Percentiles rank a stretch among this genome's conserved stretches.
These are phyloP conservation scores for Sophora flavescens DNA, from an alignment of 306 rosid genomes.

Conservation along the genomic window DNA sequence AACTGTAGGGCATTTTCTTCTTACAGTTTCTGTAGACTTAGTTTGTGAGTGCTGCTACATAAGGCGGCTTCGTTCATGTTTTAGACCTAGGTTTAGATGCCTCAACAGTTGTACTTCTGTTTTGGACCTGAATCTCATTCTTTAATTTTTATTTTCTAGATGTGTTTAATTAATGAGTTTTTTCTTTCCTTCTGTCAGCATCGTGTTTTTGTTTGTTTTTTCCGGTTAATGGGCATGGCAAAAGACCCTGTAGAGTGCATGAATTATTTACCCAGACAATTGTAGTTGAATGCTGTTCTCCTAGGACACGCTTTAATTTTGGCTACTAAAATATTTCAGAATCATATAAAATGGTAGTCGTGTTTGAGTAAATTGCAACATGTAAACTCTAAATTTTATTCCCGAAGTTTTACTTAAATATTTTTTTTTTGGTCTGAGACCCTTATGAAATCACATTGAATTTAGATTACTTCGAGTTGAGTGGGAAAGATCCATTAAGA, in stretches of 20 bases:
- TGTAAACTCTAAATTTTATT: neutral
- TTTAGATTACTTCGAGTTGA: too few species aligned
- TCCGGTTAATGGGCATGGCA: neutral
- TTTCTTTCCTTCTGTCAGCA: neutral
- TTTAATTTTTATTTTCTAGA: slow-evolving; percentile 69
- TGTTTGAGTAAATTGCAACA: neutral
- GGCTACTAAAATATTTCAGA: neutral
- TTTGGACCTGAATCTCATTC: slow-evolving; percentile 72
- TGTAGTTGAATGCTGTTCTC: neutral
- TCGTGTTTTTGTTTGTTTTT: neutral
- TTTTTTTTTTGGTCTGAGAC: too few species aligned
- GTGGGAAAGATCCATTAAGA: too few species aligned
- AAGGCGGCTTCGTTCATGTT: slow-evolving; percentile 55
- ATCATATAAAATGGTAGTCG: neutral
- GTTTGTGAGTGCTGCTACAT: slow-evolving; percentile 56
- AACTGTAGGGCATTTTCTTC: slow-evolving; percentile 51
- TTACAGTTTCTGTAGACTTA: slow-evolving; percentile 57
- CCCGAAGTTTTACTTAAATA: neutral
- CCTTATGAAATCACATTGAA: too few species aligned
- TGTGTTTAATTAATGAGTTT: neutral
- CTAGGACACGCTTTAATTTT: neutral
- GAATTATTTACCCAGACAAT: neutral
- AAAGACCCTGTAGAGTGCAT: neutral
- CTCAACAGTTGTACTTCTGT: slow-evolving; percentile 60
- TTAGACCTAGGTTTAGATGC: slow-evolving; percentile 73